Evolutionary conservation across 108 stramenopile species (phyloP).

Genomic region (Skeletonema tropicum): DNA sequence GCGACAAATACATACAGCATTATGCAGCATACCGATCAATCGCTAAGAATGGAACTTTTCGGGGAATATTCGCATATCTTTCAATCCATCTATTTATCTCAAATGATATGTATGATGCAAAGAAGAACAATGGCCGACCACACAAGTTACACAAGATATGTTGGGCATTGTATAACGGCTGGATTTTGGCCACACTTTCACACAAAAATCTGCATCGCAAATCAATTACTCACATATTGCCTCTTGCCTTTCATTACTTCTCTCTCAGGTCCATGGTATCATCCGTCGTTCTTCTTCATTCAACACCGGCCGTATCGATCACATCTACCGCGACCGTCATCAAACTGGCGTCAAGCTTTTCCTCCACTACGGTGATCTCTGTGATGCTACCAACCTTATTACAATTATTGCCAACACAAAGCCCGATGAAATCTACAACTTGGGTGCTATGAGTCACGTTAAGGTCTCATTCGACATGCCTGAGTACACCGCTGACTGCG

Average conservation of each 20-base stretch:
- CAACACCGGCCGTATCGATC: constrained; percentile 99
- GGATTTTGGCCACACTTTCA: not conserved
- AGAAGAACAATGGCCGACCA: not conserved
- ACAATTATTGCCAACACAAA: constrained; percentile 85
- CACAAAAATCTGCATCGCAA: not conserved
- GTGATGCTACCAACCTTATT: constrained; percentile 97
- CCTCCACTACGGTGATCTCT: constrained; percentile 98
- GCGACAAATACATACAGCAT: not conserved
- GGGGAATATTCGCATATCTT: not conserved
- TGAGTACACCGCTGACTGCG: constrained; percentile 98
- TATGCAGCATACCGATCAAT: not conserved
- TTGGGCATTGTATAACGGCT: not conserved
- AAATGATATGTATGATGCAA: not conserved
- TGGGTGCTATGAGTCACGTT: constrained; percentile 99
- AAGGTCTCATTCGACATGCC: constrained; percentile 99
- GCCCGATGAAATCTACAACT: constrained; percentile 98
- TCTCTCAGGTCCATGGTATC: constrained; percentile 94
- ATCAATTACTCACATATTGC: not conserved
- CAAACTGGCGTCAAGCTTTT: constrained; percentile 94
- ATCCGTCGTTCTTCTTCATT: constrained; percentile 98
- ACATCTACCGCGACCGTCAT: constrained; percentile 97
- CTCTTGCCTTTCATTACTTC: not conserved
- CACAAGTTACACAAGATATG: not conserved
- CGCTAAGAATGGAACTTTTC: not conserved
- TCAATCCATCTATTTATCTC: not conserved